phyloP scores from a whole-genome alignment of 83 land plant species.

The Larix sibirica region DNA sequence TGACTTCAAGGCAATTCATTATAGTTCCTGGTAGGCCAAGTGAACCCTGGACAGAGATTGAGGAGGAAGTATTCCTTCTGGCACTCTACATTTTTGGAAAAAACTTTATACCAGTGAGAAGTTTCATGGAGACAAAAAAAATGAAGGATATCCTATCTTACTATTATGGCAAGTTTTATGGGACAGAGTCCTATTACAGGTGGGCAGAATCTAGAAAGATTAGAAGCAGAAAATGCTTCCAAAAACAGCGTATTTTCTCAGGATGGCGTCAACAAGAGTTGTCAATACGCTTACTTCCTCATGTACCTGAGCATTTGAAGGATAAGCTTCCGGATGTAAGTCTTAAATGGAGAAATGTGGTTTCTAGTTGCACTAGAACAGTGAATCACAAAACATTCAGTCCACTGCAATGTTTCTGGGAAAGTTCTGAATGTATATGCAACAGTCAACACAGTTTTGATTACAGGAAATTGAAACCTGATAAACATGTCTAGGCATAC shows the following conservation, averaged over 20 bases:
- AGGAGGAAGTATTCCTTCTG: constrained; percentile 56
- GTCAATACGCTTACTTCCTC: constrained; percentile 40
- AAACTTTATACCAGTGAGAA: constrained; percentile 48
- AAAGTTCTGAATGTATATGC: not conserved
- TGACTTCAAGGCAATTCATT: constrained; percentile 3
- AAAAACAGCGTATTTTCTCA: constrained; percentile 50
- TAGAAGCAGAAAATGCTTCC: constrained; percentile 36
- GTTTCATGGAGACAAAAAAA: constrained; percentile 43
- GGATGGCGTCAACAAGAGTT: constrained; percentile 78
- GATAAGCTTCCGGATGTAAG: constrained; percentile 49
- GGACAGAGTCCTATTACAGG: constrained; percentile 38
- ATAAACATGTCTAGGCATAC: not conserved
- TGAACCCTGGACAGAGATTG: constrained; percentile 51
- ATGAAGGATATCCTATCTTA: constrained; percentile 58
- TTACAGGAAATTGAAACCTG: not conserved
- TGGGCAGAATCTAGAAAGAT: constrained; percentile 55
- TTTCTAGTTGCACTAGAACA: not conserved
- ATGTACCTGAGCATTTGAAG: constrained; percentile 34
- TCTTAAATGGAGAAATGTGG: not conserved
- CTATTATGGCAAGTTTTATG: constrained; percentile 75
- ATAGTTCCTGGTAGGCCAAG: constrained; percentile 41
- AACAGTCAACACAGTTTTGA: not conserved
- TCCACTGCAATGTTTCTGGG: not conserved
- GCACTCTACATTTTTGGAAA: constrained; percentile 84
- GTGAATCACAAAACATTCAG: not conserved